Evolutionary conservation across 202 grass and related monocot genomes (phyloP), one percentile per base, ranked within the genome.

Genomic region (Carex arenaria): DNA sequence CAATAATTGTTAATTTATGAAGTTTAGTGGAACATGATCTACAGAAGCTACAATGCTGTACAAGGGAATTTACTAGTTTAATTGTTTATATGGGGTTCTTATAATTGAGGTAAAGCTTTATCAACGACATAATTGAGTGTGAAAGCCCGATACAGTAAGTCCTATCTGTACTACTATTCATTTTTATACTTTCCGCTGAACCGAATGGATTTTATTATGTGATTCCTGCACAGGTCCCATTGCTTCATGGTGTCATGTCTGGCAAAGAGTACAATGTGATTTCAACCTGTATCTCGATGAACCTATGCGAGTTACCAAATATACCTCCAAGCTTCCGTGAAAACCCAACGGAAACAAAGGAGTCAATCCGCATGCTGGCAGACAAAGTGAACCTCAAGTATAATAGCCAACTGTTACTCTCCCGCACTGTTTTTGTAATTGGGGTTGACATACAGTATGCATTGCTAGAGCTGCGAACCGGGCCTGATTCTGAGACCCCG

Each of bases 191-290:
- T 75, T 57, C 72, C 23, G 34, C 52, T 77, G 13, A 77, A 36
- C 13, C 7, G 19, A 77, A 77, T 57, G 15, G 28, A 77, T 57
- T 72, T 77, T 45, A 28, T 77, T 28, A 57, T 77, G 72, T 18
- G 53, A 52, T 47, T 63, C 36, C 55, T 87, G 71, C 87, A 80
- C 93, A 98, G 93, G 87, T 98, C 82, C 90, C 90, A 23, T 86
- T 95, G 67, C 89, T 98, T 12, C 95, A 98, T 75, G 92, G 75
- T 82, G 85, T 93, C 61, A 95, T 98, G 95, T 95, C 92, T 64
- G 89, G 93, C 87, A 98, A 95, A 82, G 95, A 98, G 85, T 98
- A 98, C 85, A 88, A 84, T 91, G 93, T 98, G 64, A 95, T 91
- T 67, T 90, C 89, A 69, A 92, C 80, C 67, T 98, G 95, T 86